Percentiles rank a stretch among this genome's conserved stretches.
phyloP scores from a whole-genome alignment of 2,329 filamentous ascomycete species.

The Fusarium fracticaudum region DNA sequence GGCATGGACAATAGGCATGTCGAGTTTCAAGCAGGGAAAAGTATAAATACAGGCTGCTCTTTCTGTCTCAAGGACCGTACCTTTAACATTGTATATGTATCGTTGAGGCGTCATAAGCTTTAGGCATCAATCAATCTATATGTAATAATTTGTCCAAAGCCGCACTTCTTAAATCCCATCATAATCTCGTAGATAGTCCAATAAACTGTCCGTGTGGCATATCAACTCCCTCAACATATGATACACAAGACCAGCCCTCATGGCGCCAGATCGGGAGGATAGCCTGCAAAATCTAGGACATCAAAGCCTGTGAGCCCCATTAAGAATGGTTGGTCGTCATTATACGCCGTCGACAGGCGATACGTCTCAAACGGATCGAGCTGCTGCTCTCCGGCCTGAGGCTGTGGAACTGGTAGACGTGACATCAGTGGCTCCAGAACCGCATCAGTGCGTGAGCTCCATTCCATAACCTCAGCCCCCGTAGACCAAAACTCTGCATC shows the following conservation, averaged over 20 bases:
- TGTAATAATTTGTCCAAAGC: fast-evolving
- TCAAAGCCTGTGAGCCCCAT: neutral
- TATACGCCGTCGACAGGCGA: neutral
- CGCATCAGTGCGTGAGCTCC: neutral
- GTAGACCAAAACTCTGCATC: neutral
- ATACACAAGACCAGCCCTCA: neutral
- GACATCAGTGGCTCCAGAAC: neutral
- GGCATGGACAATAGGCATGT: neutral
- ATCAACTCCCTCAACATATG: no score
- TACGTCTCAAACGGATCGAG: neutral
- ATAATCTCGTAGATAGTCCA: fast-evolving
- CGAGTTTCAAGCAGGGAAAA: no score
- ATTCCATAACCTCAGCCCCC: neutral
- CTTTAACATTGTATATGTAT: neutral
- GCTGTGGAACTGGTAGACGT: neutral
- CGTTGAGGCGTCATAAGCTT: no score
- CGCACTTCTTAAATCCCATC: fast-evolving
- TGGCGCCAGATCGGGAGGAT: neutral
- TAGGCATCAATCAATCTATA: no score
- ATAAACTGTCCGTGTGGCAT: fast-evolving
- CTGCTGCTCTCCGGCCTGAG: neutral
- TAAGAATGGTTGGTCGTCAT: neutral
- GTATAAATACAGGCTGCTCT: fast-evolving
- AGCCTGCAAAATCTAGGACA: neutral
- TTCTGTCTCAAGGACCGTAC: fast-evolving